A percentile compares a stretch with the other conserved stretches of the same genome.
phyloP scores from a whole-genome alignment of 2,329 filamentous ascomycete species.

The Calonectria fujianensis region DNA sequence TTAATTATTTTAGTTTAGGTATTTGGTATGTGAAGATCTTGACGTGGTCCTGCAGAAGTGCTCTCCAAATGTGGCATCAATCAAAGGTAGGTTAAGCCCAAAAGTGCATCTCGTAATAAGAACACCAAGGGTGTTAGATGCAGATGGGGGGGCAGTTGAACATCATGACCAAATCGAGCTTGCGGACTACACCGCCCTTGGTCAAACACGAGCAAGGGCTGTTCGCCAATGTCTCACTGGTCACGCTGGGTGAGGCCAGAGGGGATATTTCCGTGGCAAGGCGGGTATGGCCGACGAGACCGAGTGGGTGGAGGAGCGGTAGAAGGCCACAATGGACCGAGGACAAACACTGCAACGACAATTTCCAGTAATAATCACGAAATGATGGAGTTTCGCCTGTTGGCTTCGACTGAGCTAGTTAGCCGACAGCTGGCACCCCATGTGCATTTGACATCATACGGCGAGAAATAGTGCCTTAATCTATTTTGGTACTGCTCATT shows the following conservation, averaged over 20 bases:
- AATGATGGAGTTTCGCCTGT: slow-evolving; percentile 7
- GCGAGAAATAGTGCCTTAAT: background rate
- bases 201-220: slow-evolving; percentile 23
- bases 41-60: slow-evolving; percentile 49
- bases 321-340: background rate
- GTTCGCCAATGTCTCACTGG: slow-evolving; percentile 1
- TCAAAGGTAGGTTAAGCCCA: background rate
- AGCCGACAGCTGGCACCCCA: slow-evolving; percentile 2
- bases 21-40: slow-evolving; percentile 29
- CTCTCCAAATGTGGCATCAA: slow-evolving; percentile 35
- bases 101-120: slow-evolving; percentile 13
- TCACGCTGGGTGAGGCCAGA: slow-evolving; percentile 3
- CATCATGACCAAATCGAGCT: slow-evolving; percentile 11
- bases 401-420: background rate
- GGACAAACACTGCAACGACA: background rate
- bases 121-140: background rate
- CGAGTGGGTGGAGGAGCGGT: background rate
- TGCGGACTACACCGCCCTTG: background rate
- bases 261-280: slow-evolving; percentile 2
- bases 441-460: slow-evolving; percentile 35
- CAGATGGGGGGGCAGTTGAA: background rate
- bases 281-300: slow-evolving; percentile 2
- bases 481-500: slow-evolving; percentile 14
- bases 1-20: slow-evolving; percentile 5
- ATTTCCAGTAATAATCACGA: slow-evolving; percentile 9